These are phyloP conservation scores for Amoebophrya sp. DNA, from an alignment of 169 alveolate species.

Conservation along the genomic window DNA sequence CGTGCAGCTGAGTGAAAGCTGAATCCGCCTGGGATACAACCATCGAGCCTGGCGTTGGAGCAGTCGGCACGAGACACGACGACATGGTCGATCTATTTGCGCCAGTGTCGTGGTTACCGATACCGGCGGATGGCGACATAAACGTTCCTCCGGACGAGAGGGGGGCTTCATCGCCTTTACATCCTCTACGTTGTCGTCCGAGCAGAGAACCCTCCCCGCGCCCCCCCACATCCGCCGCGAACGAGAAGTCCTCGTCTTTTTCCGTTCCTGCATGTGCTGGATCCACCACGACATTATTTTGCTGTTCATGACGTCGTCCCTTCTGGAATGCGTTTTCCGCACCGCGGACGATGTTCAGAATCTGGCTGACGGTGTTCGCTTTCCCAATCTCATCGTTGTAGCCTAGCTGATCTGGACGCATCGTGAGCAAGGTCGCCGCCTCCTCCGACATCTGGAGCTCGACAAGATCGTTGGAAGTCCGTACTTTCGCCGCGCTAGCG, in stretches of 20 bases:
- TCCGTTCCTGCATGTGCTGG: no score
- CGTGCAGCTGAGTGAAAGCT: no score
- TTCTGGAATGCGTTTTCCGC: not conserved
- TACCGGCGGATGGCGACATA: no score
- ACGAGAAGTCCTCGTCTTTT: no score
- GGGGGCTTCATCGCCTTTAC: no score
- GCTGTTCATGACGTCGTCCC: not conserved
- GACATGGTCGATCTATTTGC: not conserved
- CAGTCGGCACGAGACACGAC: not conserved
- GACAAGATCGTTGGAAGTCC: not conserved
- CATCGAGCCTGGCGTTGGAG: not conserved
- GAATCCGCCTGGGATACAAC: no score
- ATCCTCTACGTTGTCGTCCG: not conserved
- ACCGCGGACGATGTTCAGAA: not conserved
- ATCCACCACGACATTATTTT: not conserved
- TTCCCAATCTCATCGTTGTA: not conserved
- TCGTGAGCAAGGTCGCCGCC: not conserved
- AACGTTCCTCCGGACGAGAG: no score
- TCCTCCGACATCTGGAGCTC: not conserved
- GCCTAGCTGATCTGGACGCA: not conserved
- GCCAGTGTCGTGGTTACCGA: no score
- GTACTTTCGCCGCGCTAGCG: no score
- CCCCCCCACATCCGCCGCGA: no score
- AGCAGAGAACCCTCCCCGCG: no score
- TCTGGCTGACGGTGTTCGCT: not conserved